Conservation (phyloP, 2,329 filamentous ascomycete species). For the Penicillium freii region DNA sequence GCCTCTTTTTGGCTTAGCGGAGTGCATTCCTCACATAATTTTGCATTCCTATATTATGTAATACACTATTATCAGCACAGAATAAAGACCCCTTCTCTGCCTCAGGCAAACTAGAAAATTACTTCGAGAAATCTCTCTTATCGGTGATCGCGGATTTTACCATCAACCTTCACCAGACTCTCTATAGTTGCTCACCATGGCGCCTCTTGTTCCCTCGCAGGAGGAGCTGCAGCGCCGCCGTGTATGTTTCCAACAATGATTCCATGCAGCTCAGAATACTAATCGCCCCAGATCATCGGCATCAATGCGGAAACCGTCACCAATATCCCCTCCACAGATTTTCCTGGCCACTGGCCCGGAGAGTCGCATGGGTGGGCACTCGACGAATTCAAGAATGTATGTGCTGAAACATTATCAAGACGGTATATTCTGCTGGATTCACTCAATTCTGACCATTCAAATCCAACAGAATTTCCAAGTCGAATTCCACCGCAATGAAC, state of each 20-base stretch:
- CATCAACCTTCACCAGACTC: constrained; percentile 16
- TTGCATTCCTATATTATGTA: not conserved
- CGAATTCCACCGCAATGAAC: constrained; percentile 79
- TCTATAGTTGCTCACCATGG: constrained; percentile 34
- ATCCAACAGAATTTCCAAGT: constrained; percentile 63
- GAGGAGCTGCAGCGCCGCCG: constrained; percentile 46
- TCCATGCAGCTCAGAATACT: not conserved
- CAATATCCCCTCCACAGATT: constrained; percentile 85
- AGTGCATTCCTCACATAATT: not conserved
- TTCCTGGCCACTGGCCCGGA: constrained; percentile 84
- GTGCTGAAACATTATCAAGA: constrained; percentile 5
- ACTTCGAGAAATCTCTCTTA: constrained; percentile 32
- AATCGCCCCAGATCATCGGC: constrained; percentile 65
- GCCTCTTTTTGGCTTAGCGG: not conserved
- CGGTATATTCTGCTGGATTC: not conserved
- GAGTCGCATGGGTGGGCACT: constrained; percentile 82
- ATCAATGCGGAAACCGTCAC: constrained; percentile 89
- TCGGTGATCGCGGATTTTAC: constrained; percentile 23
- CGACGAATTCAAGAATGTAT: constrained; percentile 64
- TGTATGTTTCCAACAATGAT: constrained; percentile 29
- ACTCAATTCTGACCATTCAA: constrained; percentile 4
- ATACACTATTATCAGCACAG: not conserved
- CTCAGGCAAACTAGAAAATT: constrained; percentile 35
- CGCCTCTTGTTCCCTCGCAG: constrained; percentile 42
- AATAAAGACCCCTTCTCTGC: constrained; percentile 26